Evolutionary conservation across 805 yeast genomes (phyloP), one percentile per base, ranked within the genome.

Genomic region (Yarrowia sp.): DNA sequence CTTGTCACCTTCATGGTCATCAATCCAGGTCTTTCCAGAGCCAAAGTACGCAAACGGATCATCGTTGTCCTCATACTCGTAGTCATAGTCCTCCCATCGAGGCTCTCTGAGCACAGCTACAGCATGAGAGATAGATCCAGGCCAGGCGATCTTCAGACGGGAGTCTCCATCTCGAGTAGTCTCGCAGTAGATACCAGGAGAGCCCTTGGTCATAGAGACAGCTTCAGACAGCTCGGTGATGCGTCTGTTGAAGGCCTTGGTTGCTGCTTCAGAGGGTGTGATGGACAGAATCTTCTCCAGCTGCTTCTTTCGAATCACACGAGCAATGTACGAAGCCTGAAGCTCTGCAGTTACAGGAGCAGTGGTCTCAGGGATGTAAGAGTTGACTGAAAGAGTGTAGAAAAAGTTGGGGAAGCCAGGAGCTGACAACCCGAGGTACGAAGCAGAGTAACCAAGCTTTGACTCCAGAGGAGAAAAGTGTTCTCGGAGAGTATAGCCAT

Each of bases 61-160:
- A 10, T 58, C 53, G 2, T 68, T 51, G 41, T 66, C 47, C 33
- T 51, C 60, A 39, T 66, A 66, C 32, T 38, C 66, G 36, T 57
- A 38, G 7, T 66, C 67, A 39, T 53, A 67, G 43, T 67, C 68
- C 36, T 67, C 69, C 41, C 67, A 55, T 33, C 69, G 65, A 15
- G 64, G 47, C n/a, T 47, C 38, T n/a, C 60, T 41, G n/a, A 60
- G 51, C 32, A 67, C 48, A 17, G 50, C 57, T 5, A 60, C 55
- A 32, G 57, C 55, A 48, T 67, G 69, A 15, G 57, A 38, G 44
- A 65, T 47, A 8, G 67, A 64, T 17, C 69, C 69, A 2, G 68
- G 69, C 62, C 62, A 55, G 4, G 45, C 48, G 31, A 55, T 55
- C 62, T 55, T 55, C 48, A 55, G 9, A 3, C 62, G 47, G 15